Evolutionary conservation across 257 asterid genomes (phyloP).

Genomic region (Striga asiatica): DNA sequence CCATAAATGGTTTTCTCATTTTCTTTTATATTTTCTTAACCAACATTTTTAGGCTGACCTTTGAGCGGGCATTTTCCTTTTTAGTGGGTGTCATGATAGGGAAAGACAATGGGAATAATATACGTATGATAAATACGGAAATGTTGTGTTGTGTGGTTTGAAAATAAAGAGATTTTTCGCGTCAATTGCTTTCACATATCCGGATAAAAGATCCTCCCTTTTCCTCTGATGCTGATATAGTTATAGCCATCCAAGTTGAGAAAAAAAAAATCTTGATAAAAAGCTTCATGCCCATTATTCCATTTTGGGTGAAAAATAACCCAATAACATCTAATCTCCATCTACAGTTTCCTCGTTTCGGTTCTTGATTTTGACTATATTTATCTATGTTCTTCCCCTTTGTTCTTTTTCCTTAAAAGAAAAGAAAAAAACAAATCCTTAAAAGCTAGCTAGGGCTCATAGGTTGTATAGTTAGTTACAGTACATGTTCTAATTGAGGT

Average conservation of each 20-base stretch:
- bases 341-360: too few species aligned
- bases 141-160: constrained; percentile 31
- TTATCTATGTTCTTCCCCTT: background rate
- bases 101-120: constrained; percentile 20
- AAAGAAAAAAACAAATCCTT: background rate
- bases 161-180: constrained; percentile 33
- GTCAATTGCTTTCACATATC: constrained; percentile 20
- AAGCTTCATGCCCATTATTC: too few species aligned
- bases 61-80: constrained; percentile 13
- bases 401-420: background rate
- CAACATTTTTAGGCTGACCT: background rate
- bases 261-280: background rate
- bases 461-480: background rate
- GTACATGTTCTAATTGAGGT: background rate
- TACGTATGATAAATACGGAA: constrained; percentile 28
- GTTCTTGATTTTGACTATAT: background rate
- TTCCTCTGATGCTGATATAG: background rate
- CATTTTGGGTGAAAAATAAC: background rate
- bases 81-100: constrained; percentile 13
- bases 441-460: constrained; percentile 17
- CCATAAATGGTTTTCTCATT: too few species aligned
- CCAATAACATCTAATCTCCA: background rate
- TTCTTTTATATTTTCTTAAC: background rate
- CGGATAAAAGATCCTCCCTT: background rate
- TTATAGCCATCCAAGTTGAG: background rate